phyloP scores from a whole-genome alignment of 805 yeast genomes.

The Jamesozyma rosinii region DNA sequence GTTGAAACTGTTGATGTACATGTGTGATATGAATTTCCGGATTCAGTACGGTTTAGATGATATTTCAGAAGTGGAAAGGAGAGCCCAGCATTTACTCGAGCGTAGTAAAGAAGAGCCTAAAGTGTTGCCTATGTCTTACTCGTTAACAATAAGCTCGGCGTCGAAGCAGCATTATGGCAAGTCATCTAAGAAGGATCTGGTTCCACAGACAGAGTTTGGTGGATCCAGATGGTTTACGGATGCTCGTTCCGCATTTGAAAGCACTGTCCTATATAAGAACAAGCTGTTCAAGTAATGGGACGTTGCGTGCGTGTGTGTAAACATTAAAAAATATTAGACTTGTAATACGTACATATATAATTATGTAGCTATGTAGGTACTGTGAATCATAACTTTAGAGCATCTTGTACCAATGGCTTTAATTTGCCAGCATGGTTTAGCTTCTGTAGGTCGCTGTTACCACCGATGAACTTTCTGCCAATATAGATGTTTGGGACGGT shows the following conservation, averaged over 20 bases:
- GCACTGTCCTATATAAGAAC: slow-evolving; percentile 5
- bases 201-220: slow-evolving; percentile 28
- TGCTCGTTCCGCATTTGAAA: slow-evolving; percentile 18
- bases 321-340: too few relatives aligned
- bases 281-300: background rate
- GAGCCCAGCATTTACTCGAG: slow-evolving; percentile 14
- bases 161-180: background rate
- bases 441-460: slow-evolving; percentile 80
- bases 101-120: slow-evolving; percentile 20
- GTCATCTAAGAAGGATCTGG: slow-evolving; percentile 13
- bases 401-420: too few relatives aligned
- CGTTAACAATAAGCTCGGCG: slow-evolving; percentile 9
- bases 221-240: slow-evolving; percentile 21
- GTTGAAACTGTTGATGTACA: slow-evolving; percentile 38
- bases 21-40: slow-evolving; percentile 38
- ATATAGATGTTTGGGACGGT: slow-evolving; percentile 91
- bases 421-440: slow-evolving; percentile 55
- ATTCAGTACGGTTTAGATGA: slow-evolving; percentile 21
- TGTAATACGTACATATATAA: background rate
- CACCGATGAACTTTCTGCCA: slow-evolving; percentile 87
- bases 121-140: slow-evolving; percentile 24
- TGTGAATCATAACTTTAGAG: too few relatives aligned
- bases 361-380: background rate
- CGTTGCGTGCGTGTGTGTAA: too few relatives aligned
- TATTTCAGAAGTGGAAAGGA: slow-evolving; percentile 9